Evolutionary conservation across 169 alveolate genomes (phyloP), one percentile per base, ranked within the genome.

Genomic region (Eimeria praecox): DNA sequence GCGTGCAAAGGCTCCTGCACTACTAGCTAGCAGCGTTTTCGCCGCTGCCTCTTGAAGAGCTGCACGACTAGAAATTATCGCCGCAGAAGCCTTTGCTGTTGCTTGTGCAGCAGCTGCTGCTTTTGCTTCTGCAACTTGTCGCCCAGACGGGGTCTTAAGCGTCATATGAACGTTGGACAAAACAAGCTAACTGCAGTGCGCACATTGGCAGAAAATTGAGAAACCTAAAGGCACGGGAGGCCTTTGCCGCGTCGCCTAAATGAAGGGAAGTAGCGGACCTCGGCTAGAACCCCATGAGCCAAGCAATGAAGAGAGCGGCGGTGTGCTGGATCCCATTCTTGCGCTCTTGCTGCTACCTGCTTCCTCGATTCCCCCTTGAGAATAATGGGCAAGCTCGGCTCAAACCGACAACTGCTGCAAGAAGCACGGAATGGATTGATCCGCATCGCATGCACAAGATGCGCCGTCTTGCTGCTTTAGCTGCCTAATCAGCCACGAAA

Each of bases 401-500:
- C 86, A 88, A 35, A 73, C 86, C 33, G 95, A 73, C 35, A 91
- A 66, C 69, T 77, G 90, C 83, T 91, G 95, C 90, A 91, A 38
- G 71, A 91, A 91, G 62, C 95, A 91, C 30, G 95, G 95, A n/a
- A 91, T 73, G 2, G 80, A 20, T 49, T 54, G 78, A 27, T 91
- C 95, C 2, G 83, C 44, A 12, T 80, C 69, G 95, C 95, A 91
- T 52, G 78, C 77, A 88, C 95, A 91, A 5, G 66, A 27, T 16
- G 83, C 87, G 42, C 95, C 95, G 54, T 91, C 95, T 52, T 91
- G 95, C 73, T 77, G 95, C 69, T 82, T 80, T 40, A 94, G 96
- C 87, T 94, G 96, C 82, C 94, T 42, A n/a, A 69, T 69, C 1
- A 98, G 97, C 99, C 99, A 98, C 92, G 97, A 97, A 97, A 98